phyloP scores from a whole-genome alignment of 495 filamentous ascomycete genomes.

The Neurospora sp. region DNA sequence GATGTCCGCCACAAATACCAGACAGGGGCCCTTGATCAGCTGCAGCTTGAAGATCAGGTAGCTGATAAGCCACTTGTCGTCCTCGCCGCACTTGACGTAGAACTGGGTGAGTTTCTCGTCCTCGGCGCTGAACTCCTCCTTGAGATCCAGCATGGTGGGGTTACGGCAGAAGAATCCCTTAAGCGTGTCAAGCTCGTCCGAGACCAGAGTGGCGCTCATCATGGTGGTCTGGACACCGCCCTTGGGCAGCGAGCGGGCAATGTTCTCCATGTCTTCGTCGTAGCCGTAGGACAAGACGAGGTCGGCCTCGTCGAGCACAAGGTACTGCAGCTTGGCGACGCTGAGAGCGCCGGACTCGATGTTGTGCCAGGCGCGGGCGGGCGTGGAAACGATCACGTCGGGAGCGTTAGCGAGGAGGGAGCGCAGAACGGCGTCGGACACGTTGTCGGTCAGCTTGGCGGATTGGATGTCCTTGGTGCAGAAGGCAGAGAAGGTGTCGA shows the following conservation, averaged over 20 bases:
- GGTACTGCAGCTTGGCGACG: conserved; percentile 56
- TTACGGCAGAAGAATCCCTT: conserved; percentile 80
- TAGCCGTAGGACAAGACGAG: conserved; percentile 92
- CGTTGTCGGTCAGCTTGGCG: conserved; percentile 79
- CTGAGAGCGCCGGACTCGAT: conserved; percentile 59
- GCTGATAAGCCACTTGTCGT: conserved; percentile 89
- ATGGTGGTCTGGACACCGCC: conserved; percentile 75
- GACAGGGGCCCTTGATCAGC: conserved; percentile 85
- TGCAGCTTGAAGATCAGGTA: conserved; percentile 94
- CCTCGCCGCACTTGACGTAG: conserved; percentile 81
- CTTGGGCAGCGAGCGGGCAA: conserved; percentile 66
- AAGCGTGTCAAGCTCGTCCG: conserved; percentile 72
- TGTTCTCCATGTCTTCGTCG: conserved; percentile 71
- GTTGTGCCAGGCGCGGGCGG: conserved; percentile 61
- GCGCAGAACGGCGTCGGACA: conserved; percentile 76
- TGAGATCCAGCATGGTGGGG: conserved; percentile 65
- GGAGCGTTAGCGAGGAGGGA: conserved; percentile 79
- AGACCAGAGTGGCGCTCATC: conserved; percentile 88
- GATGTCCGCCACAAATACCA: conserved; percentile 89
- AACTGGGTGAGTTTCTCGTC: conserved; percentile 73
- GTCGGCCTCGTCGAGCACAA: conserved; percentile 95
- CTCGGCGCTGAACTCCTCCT: conserved; percentile 56
- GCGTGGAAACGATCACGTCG: conserved; percentile 84
- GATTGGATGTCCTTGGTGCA: conserved; percentile 74
- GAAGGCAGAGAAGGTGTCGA: conserved; percentile 63